These are phyloP conservation scores for Schwanniomyces etchellsii DNA, from an alignment of 1,139 yeast genomes.

Conservation along the genomic window DNA sequence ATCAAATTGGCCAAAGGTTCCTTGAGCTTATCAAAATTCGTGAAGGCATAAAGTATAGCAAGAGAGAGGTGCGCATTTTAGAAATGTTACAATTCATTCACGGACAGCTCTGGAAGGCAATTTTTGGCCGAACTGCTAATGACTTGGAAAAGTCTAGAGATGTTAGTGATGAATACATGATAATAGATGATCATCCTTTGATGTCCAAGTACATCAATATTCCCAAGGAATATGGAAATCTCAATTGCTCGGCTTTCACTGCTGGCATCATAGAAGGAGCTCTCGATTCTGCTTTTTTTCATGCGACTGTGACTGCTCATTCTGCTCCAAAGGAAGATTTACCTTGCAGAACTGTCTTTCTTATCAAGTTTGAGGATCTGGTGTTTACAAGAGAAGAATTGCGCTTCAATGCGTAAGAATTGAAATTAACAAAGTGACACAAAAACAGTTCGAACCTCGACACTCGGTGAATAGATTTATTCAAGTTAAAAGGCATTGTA, in stretches of 20 bases:
- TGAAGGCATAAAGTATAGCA: slow-evolving; percentile 58
- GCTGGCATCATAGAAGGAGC: slow-evolving; percentile 94
- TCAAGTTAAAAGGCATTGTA: neutral
- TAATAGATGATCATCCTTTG: slow-evolving; percentile 76
- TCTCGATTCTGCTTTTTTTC: slow-evolving; percentile 72
- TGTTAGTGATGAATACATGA: slow-evolving; percentile 74
- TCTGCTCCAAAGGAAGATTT: slow-evolving; percentile 59
- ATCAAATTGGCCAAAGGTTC: slow-evolving; percentile 50
- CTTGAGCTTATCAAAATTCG: slow-evolving; percentile 38
- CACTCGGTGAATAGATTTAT: neutral
- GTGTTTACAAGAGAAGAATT: slow-evolving; percentile 52
- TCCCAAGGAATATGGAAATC: slow-evolving; percentile 73
- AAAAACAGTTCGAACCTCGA: neutral
- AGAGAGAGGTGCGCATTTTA: slow-evolving; percentile 66
- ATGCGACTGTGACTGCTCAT: slow-evolving; percentile 86
- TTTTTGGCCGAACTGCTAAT: slow-evolving; percentile 82
- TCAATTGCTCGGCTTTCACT: slow-evolving; percentile 78
- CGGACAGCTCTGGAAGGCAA: slow-evolving; percentile 71
- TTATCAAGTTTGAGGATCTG: slow-evolving; percentile 67
- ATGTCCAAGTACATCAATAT: slow-evolving; percentile 72
- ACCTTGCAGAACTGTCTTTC: slow-evolving; percentile 75
- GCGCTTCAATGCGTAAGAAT: slow-evolving; percentile 6
- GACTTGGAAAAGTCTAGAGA: slow-evolving; percentile 87
- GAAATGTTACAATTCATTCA: slow-evolving; percentile 83
- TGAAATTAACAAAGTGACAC: neutral